These are phyloP conservation scores for Hyphodiscus hymeniophilus DNA, from an alignment of 495 filamentous ascomycete genomes.

Conservation along the genomic window DNA sequence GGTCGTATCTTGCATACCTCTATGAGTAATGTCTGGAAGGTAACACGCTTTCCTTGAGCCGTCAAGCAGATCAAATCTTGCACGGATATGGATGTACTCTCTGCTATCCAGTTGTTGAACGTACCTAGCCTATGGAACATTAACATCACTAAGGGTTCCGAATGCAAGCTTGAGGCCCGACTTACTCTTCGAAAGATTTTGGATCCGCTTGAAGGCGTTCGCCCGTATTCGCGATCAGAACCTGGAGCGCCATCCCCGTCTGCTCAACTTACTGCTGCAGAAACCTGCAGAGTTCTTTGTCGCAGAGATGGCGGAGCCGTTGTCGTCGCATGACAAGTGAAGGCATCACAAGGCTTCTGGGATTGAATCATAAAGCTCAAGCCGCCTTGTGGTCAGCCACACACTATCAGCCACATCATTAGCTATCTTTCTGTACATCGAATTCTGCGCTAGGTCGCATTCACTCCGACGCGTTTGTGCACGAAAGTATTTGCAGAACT, in stretches of 20 bases:
- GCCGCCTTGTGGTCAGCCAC: background rate
- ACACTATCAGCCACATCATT: too few species aligned
- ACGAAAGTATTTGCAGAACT: too few species aligned
- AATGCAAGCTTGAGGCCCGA: slow-evolving; percentile 8
- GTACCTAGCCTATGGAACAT: slow-evolving; percentile 30
- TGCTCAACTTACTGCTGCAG: slow-evolving; percentile 18
- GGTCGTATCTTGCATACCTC: slow-evolving; percentile 51
- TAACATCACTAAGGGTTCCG: background rate
- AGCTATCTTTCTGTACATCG: too few species aligned
- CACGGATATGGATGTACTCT: slow-evolving; percentile 46
- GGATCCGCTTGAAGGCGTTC: slow-evolving; percentile 69
- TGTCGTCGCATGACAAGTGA: slow-evolving; percentile 5
- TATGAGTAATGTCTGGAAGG: slow-evolving; percentile 60
- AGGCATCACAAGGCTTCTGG: slow-evolving; percentile 6
- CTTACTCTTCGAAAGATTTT: slow-evolving; percentile 60
- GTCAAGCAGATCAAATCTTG: slow-evolving; percentile 77
- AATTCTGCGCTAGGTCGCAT: background rate
- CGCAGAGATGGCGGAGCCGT: background rate
- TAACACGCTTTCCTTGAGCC: slow-evolving; percentile 69
- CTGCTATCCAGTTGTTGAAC: slow-evolving; percentile 45
- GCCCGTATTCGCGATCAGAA: slow-evolving; percentile 85
- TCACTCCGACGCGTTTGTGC: too few species aligned
- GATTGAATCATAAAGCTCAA: background rate
- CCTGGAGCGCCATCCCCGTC: slow-evolving; percentile 60
- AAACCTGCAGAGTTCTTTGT: slow-evolving; percentile 13